Evolutionary conservation across 2,329 filamentous ascomycete genomes (phyloP), one percentile per base, ranked within the genome.

Genomic region (Sporothrix brasiliensis): DNA sequence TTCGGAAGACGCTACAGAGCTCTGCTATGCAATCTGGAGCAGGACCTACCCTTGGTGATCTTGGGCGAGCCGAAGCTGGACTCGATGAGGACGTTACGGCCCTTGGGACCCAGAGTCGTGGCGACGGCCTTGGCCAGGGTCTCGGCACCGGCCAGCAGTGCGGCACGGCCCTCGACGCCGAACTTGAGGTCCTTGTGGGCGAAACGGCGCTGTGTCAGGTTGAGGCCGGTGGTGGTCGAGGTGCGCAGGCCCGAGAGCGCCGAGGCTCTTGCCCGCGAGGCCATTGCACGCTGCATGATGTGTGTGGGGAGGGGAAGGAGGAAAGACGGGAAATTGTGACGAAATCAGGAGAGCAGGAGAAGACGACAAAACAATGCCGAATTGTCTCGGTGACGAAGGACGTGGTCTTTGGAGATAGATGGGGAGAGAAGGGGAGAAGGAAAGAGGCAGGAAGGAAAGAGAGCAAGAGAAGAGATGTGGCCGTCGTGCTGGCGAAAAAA

Each of bases 151-250:
- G 90, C 90, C 75, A 99, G 88, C 74, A 99, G 90, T 76, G 93
- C 81, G 78, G 94, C 93, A 80, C 95, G 91, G 77, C 86, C 95
- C 81, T 99, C 95, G 74, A 98, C 94, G 79, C 95, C 95, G 76
- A 99, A 99, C 86, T 97, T 98, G 80, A 99, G 88, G 81, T 99
- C 95, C 92, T 98, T 98, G 88, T 98, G 94, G 76, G 94, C 93
- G 81, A 97, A 99, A 80, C 95, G 89, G 82, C 97, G 89, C 85
- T 98, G 94, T 82, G 97, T 93, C 69, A 74, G 63, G 77, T 92
- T 85, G 77, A 92, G 81, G 77, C 88, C 58, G 58, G 58, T 86
- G 78, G 87, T 82, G 47, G 63, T 66, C 78, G 84, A 83, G 73
- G 89, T 84, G 77, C 89, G 88, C 81, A 90, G 85, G 79, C 87